Evolutionary conservation across 2,329 filamentous ascomycete genomes (phyloP), one percentile per base, ranked within the genome.

Genomic region (Hypocrella siamensis): DNA sequence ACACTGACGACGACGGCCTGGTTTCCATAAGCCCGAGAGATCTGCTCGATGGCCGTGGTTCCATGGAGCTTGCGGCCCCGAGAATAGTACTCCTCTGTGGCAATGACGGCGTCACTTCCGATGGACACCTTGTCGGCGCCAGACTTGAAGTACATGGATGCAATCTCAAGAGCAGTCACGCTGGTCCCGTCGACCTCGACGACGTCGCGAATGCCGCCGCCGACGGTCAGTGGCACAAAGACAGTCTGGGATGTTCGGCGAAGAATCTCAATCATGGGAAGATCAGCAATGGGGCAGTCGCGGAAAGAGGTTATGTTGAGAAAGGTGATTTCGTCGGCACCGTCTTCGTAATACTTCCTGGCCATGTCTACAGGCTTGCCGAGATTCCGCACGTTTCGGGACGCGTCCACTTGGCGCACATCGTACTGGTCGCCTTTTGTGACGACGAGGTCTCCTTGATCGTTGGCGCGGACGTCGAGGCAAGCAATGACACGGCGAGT

Each of bases 371-470:
- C 86, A 2, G 90, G 90, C 57, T 98, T 98, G 41, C 90, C 90
- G 4, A 98, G 67, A 54, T 98, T 98, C 40, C 90, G 76, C 22
- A 98, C 86, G 42, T 51, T 51, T 33, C 70, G 65, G 35, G 64
- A 63, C 11, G 60, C 64, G 16, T 64, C 63, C 57, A 94, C 94
- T 48, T 96, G 90, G 19, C 90, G 81, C 6, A 98, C 90, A 48
- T 98, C 90, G 60, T 98, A 98, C 55, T 96, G 88, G 57, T 98
- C 90, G 35, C 90, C 90, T 57, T 98, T 98, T 11, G 90, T 98
- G 24, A 98, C 90, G 1, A 98, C 90, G 8, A 98, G 66, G 54
- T 98, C 90, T 21, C 90, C 90, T 38, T 79, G 67, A 53, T 98
- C 90, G 54, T 98, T 98, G 32, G 86, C 74, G 27, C 90, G 79